phyloP scores from a whole-genome alignment of 495 filamentous ascomycete genomes.

The Aspergillus funiculosus region DNA sequence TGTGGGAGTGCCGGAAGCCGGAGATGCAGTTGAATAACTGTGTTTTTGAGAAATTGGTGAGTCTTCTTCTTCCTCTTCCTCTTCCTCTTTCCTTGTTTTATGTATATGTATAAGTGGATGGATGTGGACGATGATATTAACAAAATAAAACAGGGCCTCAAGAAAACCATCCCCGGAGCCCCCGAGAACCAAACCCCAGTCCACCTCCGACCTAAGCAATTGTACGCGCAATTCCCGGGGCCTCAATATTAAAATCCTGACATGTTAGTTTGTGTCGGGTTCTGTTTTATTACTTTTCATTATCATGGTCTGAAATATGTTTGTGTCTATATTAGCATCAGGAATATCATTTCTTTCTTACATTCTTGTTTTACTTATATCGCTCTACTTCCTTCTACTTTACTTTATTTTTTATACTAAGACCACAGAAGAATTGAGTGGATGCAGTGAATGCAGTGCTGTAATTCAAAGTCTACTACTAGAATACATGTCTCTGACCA shows the following conservation, averaged over 20 bases:
- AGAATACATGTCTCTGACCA: conserved; percentile 18
- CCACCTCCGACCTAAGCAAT: conserved; percentile 73
- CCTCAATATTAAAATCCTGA: conserved; percentile 33
- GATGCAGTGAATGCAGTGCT: too few species aligned
- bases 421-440: too few species aligned
- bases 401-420: too few species aligned
- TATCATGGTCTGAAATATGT: conserved; percentile 23
- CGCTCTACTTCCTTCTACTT: too few species aligned
- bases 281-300: conserved; percentile 17
- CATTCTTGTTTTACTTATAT: too few species aligned
- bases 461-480: conserved; percentile 19
- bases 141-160: conserved; percentile 64
- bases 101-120: not conserved
- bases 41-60: conserved; percentile 90
- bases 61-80: conserved; percentile 26
- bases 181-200: conserved; percentile 73
- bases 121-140: not conserved
- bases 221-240: conserved; percentile 55
- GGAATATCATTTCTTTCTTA: conserved; percentile 14
- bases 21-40: conserved; percentile 87
- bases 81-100: not conserved
- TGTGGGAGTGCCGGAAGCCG: conserved; percentile 77
- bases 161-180: conserved; percentile 82
- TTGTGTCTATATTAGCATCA: conserved; percentile 45
- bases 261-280: conserved; percentile 1